phyloP scores from a whole-genome alignment of 2,329 filamentous ascomycete genomes.

The Anisogramma anomala region DNA sequence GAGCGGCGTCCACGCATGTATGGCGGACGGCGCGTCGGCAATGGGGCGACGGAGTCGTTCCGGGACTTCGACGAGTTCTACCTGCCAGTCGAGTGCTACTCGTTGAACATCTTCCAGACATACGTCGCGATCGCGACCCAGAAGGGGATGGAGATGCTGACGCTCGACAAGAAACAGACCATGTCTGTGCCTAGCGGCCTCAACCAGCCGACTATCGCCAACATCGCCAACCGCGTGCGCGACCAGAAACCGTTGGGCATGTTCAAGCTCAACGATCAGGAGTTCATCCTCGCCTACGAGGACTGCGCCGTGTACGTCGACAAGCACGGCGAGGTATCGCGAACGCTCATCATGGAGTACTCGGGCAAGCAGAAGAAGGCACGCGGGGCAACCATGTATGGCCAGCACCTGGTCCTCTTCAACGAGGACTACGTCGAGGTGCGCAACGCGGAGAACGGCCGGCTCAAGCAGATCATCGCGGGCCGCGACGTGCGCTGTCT shows the following conservation, averaged over 20 bases:
- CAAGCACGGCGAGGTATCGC: constrained; percentile 90
- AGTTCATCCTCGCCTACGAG: constrained; percentile 88
- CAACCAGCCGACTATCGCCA: constrained; percentile 63
- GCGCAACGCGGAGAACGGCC: constrained; percentile 88
- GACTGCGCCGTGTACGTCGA: constrained; percentile 97
- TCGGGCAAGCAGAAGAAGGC: constrained; percentile 77
- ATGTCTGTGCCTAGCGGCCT: constrained; percentile 80
- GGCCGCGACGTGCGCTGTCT: constrained; percentile 82
- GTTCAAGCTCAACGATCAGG: constrained; percentile 86
- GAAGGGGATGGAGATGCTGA: constrained; percentile 90
- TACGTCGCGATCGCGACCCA: constrained; percentile 85
- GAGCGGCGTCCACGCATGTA: constrained; percentile 67
- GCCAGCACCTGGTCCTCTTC: constrained; percentile 84
- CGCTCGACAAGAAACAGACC: constrained; percentile 90
- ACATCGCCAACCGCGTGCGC: constrained; percentile 73
- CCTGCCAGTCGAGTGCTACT: constrained; percentile 88
- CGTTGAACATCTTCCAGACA: constrained; percentile 90
- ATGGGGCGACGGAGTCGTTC: constrained; percentile 84
- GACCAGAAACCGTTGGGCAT: constrained; percentile 83
- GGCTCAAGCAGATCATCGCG: constrained; percentile 85
- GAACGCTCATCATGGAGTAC: constrained; percentile 95
- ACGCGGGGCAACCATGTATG: constrained; percentile 75
- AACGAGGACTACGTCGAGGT: constrained; percentile 96
- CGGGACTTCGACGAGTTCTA: constrained; percentile 98
- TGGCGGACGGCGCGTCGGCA: constrained; percentile 43